Conservation (phyloP, 2,329 filamentous ascomycete species). For the Uncinocarpus reesii region DNA sequence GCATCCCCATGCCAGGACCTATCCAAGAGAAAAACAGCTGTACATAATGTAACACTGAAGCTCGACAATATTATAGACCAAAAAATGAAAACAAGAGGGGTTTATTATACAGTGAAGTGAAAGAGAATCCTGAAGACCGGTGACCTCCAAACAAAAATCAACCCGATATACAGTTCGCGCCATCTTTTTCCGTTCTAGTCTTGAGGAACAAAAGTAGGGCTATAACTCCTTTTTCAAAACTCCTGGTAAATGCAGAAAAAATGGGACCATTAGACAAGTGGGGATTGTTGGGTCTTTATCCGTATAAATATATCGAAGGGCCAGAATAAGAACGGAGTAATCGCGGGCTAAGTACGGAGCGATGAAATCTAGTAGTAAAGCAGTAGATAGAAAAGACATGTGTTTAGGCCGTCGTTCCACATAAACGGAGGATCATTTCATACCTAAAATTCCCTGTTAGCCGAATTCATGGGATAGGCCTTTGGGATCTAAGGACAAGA, state of each 20-base stretch:
- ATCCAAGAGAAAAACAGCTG: too few species aligned
- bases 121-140: not conserved
- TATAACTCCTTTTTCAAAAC: slow-evolving; percentile 1
- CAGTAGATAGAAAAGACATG: not conserved
- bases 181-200: not conserved
- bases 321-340: not conserved
- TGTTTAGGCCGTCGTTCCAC: slow-evolving; percentile 24
- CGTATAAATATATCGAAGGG: too few species aligned
- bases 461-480: not conserved
- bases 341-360: not conserved
- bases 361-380: not conserved
- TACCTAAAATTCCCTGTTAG: slow-evolving; percentile 12
- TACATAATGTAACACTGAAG: too few species aligned
- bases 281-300: slow-evolving; percentile 1
- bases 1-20: too few species aligned
- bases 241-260: slow-evolving; percentile 9
- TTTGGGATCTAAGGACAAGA: not conserved
- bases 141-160: not conserved
- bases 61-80: too few species aligned
- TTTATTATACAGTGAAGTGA: not conserved
- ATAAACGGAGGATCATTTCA: slow-evolving; percentile 15
- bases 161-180: not conserved
- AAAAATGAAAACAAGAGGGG: not conserved
- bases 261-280: not conserved
- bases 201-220: not conserved